These are phyloP conservation scores for Arthrobotrys pseudoclavata DNA, from an alignment of 2,329 filamentous ascomycete species.

Conservation along the genomic window DNA sequence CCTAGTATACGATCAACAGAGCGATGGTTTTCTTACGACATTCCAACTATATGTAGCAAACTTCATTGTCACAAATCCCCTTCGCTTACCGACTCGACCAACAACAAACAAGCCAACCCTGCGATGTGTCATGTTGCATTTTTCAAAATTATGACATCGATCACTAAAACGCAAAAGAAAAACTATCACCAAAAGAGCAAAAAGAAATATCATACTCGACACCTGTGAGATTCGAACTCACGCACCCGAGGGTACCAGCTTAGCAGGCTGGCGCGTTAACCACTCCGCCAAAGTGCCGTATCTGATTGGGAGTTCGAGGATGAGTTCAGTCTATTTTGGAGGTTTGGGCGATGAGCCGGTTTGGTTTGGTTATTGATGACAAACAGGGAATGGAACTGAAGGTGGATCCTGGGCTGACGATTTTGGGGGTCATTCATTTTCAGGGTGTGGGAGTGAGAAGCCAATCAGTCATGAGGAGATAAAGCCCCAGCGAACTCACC, in stretches of 20 bases:
- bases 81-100: not conserved
- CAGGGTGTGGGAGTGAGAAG: not conserved
- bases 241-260: conserved; percentile 60
- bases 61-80: not conserved
- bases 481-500: not conserved
- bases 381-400: too few species aligned
- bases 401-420: not conserved
- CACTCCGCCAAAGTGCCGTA: conserved; percentile 59
- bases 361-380: too few species aligned
- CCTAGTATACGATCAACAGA: not conserved
- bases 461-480: not conserved
- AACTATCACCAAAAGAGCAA: not conserved
- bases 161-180: conserved; percentile 2
- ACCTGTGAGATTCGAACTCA: conserved; percentile 60
- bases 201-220: conserved; percentile 34
- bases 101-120: not conserved
- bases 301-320: conserved; percentile 4
- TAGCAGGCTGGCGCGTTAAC: conserved; percentile 61
- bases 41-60: not conserved
- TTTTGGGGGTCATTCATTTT: not conserved
- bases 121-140: not conserved
- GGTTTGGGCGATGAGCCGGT: not conserved
- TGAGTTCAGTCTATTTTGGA: not conserved
- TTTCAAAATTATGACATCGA: not conserved
- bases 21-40: not conserved